A percentile compares a stretch with the other conserved stretches of the same genome.
Evolutionary conservation across 1,139 yeast genomes (phyloP).

Genomic region (Magnusiomyces sp.): DNA sequence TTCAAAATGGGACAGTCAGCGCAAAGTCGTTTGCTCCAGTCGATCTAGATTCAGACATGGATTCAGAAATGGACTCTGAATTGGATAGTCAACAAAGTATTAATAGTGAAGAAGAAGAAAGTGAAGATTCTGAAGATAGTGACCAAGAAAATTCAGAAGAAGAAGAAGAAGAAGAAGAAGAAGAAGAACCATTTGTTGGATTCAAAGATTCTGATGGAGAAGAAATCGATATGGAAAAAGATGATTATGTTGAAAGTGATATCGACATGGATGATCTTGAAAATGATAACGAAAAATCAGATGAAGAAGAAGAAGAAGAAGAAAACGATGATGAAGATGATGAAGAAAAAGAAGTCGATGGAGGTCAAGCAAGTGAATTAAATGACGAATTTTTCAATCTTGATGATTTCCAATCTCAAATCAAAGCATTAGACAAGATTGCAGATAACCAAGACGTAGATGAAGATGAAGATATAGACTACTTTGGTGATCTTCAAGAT

Average conservation of each 20-base stretch:
- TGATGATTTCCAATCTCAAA: constrained; percentile 77
- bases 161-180: constrained; percentile 17
- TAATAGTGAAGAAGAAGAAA: constrained; percentile 12
- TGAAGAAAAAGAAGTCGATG: constrained; percentile 16
- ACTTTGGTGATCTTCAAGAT: constrained; percentile 26
- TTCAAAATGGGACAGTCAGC: constrained; percentile 14
- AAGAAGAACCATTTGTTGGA: not conserved
- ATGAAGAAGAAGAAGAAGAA: constrained; percentile 22
- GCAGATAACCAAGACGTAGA: constrained; percentile 45
- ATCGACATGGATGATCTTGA: constrained; percentile 19
- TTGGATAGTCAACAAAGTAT: constrained; percentile 13
- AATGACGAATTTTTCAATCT: constrained; percentile 82
- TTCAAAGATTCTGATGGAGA: constrained; percentile 2
- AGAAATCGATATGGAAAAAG: constrained; percentile 20
- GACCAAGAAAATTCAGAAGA: constrained; percentile 15
- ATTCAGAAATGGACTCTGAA: constrained; percentile 20
- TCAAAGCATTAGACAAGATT: constrained; percentile 55
- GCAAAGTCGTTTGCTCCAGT: constrained; percentile 16
- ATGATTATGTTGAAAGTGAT: constrained; percentile 16
- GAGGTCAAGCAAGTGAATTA: constrained; percentile 53
- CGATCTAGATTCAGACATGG: constrained; percentile 18
- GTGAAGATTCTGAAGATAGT: constrained; percentile 12
- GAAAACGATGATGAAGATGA: constrained; percentile 20
- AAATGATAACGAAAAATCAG: constrained; percentile 25
- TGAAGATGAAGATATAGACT: constrained; percentile 66